Evolutionary conservation across 345 rosid genomes (phyloP).

Genomic region (Psidium friedrichsthalianum): DNA sequence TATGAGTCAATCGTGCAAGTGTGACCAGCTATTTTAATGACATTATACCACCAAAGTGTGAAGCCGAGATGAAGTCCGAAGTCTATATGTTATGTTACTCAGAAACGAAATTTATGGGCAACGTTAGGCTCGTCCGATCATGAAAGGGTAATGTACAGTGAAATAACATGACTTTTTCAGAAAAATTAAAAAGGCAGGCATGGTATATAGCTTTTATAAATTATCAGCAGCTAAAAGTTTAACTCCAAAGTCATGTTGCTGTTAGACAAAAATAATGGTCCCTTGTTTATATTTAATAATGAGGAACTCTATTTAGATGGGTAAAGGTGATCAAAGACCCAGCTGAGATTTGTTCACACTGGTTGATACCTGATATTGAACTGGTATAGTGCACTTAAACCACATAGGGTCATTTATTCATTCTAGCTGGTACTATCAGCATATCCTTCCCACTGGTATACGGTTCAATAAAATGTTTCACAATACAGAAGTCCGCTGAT

Average conservation of each 20-base stretch:
- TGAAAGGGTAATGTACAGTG: neutral
- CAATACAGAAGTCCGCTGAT: neutral
- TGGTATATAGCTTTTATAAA: neutral
- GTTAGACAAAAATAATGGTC: neutral
- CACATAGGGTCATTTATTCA: neutral
- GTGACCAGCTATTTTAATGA: neutral
- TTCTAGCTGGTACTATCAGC: neutral
- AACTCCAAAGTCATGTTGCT: neutral
- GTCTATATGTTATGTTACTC: neutral
- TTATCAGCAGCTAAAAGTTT: neutral
- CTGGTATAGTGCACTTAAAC: neutral
- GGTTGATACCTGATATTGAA: neutral
- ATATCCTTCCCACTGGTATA: neutral
- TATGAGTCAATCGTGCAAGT: neutral
- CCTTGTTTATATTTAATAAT: neutral
- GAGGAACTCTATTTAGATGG: neutral
- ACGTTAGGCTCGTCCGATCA: neutral
- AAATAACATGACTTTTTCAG: neutral
- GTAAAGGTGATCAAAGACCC: neutral
- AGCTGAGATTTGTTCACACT: neutral
- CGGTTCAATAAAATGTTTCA: neutral
- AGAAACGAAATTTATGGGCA: neutral
- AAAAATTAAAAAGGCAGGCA: neutral
- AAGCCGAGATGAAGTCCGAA: neutral
- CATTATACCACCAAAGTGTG: neutral